Evolutionary conservation across 2,329 filamentous ascomycete genomes (phyloP), one percentile per base, ranked within the genome.

Genomic region (Alternaria novae-zelandiae): DNA sequence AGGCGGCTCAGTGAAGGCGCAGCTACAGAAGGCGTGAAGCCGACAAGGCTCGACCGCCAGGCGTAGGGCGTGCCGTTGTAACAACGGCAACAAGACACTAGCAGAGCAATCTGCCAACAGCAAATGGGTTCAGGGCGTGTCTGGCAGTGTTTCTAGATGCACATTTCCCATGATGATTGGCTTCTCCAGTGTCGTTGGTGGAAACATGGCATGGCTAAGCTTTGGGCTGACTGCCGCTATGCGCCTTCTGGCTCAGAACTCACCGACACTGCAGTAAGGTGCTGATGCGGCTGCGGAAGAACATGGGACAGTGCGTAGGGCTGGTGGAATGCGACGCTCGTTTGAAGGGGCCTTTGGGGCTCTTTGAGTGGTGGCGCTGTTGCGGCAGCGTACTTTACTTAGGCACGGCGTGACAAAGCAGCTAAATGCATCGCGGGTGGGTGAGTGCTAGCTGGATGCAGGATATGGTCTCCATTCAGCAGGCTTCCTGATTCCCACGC

Each of bases 271-370:
- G 67, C 65, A 72, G 66, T 69, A 74, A 71, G 68, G 70, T 74
- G 72, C 69, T 74, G 72, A 74, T 73, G 71, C 67, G 68, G 70
- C 70, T 57, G 66, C 70, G 69, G 72, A 63, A 68, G 66, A 67
- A 67, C 63, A 66, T 72, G 68, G 65, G 64, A 67, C 63, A 64
- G 64, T 74, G 72, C 70, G 67, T 74, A 74, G 70, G 72, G 72
- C 72, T 70, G 63, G 57, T 59, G 65, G 44, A 46, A 23, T 71
- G 61, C 70, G 68, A 72, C 56, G 68, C 61, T 70, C 61, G 63
- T 67, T 65, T 63, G 65, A 58, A 57, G 50, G 51, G 51, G 59
- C 59, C 56, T 57, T 63, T 69, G 64, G 68, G 63, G 64, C 65
- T 67, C 68, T 59, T 51, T 45, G 57, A 62, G 71, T 63, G 67